A percentile compares a stretch with the other conserved stretches of the same genome.
Evolutionary conservation across 2,329 filamentous ascomycete genomes (phyloP).

Genomic region (Fusarium napiforme): DNA sequence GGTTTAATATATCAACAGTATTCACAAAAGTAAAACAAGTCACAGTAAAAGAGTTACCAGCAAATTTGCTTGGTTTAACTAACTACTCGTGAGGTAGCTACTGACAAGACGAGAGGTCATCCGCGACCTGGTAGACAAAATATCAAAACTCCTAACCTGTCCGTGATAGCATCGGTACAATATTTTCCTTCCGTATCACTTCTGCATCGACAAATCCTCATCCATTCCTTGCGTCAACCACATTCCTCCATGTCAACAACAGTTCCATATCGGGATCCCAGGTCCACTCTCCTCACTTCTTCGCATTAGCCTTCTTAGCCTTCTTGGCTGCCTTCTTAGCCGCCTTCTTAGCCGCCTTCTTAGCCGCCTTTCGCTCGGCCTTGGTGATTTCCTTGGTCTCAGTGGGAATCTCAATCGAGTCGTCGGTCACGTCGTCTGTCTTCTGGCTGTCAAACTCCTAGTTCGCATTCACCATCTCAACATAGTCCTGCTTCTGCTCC

Average conservation of each 20-base stretch:
- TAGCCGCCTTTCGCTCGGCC: neutral
- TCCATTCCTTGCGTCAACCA: too few species aligned
- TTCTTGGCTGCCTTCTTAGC: neutral
- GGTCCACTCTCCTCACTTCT: neutral
- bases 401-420: neutral
- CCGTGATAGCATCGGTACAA: neutral
- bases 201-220: fast-evolving
- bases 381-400: fast-evolving
- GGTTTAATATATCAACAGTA: neutral
- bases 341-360: neutral
- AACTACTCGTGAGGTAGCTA: neutral
- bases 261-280: fast-evolving
- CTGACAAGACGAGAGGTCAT: too few species aligned
- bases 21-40: fast-evolving
- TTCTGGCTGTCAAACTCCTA: neutral
- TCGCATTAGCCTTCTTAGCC: neutral
- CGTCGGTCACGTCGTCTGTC: neutral
- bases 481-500: fast-evolving
- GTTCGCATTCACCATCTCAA: neutral
- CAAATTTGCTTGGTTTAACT: neutral
- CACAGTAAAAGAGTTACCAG: neutral
- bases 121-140: neutral
- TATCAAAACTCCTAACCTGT: neutral
- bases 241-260: fast-evolving
- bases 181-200: neutral